These are phyloP conservation scores for Erodium chrysanthum DNA, from an alignment of 441 rosid species.

Conservation along the genomic window DNA sequence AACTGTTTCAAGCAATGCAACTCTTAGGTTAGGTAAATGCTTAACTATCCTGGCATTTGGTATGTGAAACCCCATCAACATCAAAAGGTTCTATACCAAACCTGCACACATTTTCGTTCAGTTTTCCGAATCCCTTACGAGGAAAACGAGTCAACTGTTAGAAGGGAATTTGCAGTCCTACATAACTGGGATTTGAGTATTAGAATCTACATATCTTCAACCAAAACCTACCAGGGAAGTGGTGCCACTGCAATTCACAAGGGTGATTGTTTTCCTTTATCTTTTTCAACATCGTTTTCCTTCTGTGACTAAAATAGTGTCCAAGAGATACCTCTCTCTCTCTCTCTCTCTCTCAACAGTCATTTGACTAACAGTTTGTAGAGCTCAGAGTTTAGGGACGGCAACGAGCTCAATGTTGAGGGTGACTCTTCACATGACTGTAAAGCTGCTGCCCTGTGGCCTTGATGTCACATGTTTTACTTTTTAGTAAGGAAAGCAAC, in stretches of 20 bases:
- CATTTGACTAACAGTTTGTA: neutral
- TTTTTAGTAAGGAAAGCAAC: neutral
- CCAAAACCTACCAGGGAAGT: neutral
- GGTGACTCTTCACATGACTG: neutral
- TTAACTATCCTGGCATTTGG: neutral
- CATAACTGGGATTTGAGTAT: neutral
- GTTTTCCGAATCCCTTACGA: neutral
- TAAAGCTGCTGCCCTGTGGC: neutral
- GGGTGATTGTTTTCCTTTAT: neutral
- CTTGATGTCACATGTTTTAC: neutral
- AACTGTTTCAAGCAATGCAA: neutral
- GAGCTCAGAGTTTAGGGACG: neutral
- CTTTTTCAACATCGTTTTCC: neutral
- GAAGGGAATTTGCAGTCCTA: neutral
- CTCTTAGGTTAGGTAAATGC: too few species aligned
- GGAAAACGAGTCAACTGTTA: neutral
- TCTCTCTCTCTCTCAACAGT: neutral
- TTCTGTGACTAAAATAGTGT: neutral
- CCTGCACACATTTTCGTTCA: neutral
- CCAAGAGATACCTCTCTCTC: neutral
- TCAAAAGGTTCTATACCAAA: neutral
- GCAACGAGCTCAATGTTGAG: neutral
- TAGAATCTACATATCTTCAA: neutral
- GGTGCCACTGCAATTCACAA: neutral
- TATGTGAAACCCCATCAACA: neutral